Percentiles rank a stretch among this genome's conserved stretches.
Evolutionary conservation across 2,329 filamentous ascomycete species (phyloP).

Genomic region (Phaeomoniella chlamydospora): DNA sequence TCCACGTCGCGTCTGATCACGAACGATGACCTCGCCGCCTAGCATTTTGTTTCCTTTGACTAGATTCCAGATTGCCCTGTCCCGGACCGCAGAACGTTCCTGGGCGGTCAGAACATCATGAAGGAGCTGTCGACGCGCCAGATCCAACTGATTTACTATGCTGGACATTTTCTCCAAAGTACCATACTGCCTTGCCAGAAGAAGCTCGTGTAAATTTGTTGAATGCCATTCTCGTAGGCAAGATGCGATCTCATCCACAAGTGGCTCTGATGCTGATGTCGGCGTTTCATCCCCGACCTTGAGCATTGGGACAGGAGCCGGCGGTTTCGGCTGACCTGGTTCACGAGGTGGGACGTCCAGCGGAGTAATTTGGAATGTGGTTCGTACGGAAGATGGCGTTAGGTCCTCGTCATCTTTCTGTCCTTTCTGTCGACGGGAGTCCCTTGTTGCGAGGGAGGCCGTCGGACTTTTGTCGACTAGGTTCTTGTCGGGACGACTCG

Average conservation of each 20-base stretch:
- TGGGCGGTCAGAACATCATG: conserved; percentile 84
- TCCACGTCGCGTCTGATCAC: conserved; percentile 70
- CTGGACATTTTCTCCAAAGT: conserved; percentile 68
- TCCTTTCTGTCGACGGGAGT: not conserved
- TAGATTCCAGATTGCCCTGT: conserved; percentile 89
- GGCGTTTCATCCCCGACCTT: conserved; percentile 96
- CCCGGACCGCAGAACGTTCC: conserved; percentile 67
- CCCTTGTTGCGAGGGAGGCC: not conserved
- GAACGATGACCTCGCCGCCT: conserved; percentile 84
- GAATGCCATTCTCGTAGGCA: conserved; percentile 98
- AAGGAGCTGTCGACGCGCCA: conserved; percentile 74
- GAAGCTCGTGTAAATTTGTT: conserved; percentile 82
- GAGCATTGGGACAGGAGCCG: conserved; percentile 89
- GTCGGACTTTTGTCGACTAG: not conserved
- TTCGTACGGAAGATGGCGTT: not conserved
- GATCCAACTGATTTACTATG: conserved; percentile 70
- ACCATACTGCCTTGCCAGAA: conserved; percentile 69
- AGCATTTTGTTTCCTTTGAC: conserved; percentile 91
- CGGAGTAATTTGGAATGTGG: conserved; percentile 19
- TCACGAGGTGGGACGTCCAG: conserved; percentile 14
- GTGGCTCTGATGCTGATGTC: conserved; percentile 71
- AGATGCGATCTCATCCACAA: conserved; percentile 95
- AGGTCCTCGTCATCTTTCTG: not conserved
- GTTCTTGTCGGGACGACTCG: not conserved
- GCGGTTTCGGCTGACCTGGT: conserved; percentile 48